Evolutionary conservation across 2,329 filamentous ascomycete species (phyloP).

Genomic region (Ramularia endophylla): DNA sequence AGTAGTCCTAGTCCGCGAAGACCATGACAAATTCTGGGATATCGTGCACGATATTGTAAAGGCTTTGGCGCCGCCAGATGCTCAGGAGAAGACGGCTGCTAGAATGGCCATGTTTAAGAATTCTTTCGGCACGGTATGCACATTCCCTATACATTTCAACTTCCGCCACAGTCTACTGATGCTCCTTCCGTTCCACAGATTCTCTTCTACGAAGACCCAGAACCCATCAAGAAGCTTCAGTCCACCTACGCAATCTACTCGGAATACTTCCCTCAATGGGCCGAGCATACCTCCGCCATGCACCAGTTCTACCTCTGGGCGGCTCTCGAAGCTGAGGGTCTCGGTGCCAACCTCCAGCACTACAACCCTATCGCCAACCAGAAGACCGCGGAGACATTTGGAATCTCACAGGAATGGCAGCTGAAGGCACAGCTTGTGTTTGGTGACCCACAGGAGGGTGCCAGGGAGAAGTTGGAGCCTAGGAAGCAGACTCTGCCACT

Average conservation of each 20-base stretch:
- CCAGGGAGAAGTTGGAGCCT: constrained; percentile 33
- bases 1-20: constrained; percentile 70
- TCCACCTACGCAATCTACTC: constrained; percentile 66
- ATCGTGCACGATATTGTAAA: constrained; percentile 60
- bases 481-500: constrained; percentile 24
- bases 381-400: constrained; percentile 64
- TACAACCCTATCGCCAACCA: constrained; percentile 83
- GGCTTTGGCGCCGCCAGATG: constrained; percentile 60
- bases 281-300: constrained; percentile 72
- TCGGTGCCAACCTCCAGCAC: constrained; percentile 87
- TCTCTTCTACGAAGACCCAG: constrained; percentile 80
- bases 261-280: constrained; percentile 74
- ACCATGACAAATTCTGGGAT: constrained; percentile 88
- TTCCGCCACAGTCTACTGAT: too few relatives aligned
- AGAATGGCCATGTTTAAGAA: constrained; percentile 58
- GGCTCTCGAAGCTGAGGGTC: constrained; percentile 73
- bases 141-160: constrained; percentile 26
- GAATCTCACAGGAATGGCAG: constrained; percentile 65
- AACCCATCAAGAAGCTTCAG: constrained; percentile 60
- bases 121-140: constrained; percentile 70
- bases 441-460: constrained; percentile 38
- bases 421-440: constrained; percentile 83
- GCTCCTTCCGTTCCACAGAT: too few relatives aligned
- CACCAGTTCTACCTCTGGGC: constrained; percentile 77
- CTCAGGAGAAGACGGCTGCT: constrained; percentile 50